Evolutionary conservation across 2,329 filamentous ascomycete species (phyloP), one percentile per base, ranked within the genome.

Genomic region (Trichoderma koningii): DNA sequence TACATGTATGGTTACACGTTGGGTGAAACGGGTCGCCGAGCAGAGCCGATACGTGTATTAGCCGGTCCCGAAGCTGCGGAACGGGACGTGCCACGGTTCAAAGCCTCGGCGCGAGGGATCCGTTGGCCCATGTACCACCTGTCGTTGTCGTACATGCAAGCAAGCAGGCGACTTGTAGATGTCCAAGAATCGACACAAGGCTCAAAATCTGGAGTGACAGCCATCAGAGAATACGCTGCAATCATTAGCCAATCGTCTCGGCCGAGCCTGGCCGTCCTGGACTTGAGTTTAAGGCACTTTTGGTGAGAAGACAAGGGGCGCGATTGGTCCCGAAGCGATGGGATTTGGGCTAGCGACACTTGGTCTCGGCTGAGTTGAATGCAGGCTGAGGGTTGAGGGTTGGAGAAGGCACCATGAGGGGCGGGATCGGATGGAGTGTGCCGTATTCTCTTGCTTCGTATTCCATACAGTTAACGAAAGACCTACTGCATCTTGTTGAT

Each of bases 321-420:
- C 57, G 57, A 61, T 61, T 61, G 48, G 57, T 61, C 57, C 57
- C 57, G 17, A 34, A 48, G 14, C 17, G 26, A 44, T 23, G 57
- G 57, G 48, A 51, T 60, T 50, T n/a, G 45, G 56, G 56, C 30
- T 34, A 34, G 30, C 30, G 28, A 34, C 30, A 34, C 7, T 34
- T 3, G 34, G 10, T 38, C 10, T 38, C 34, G 34, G 34, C 34
- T 38, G 34, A 38, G 34, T 38, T 38, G 34, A 14, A 38, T 10
- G 34, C 14, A 38, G 34, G 34, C 34, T 38, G 34, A 38, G 34
- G 2, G 10, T 14, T 14, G 12, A 38, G 30, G 30, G 30, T 34
- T 10, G 30, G 30, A 9, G 30, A 34, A 10, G 30, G 30, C 30
- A 34, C 10, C 7, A 10, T 34, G 30, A 7, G 30, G 44, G 28